These are phyloP conservation scores for Pittosporum tobira DNA, from an alignment of 129 eudicot species.

Conservation along the genomic window DNA sequence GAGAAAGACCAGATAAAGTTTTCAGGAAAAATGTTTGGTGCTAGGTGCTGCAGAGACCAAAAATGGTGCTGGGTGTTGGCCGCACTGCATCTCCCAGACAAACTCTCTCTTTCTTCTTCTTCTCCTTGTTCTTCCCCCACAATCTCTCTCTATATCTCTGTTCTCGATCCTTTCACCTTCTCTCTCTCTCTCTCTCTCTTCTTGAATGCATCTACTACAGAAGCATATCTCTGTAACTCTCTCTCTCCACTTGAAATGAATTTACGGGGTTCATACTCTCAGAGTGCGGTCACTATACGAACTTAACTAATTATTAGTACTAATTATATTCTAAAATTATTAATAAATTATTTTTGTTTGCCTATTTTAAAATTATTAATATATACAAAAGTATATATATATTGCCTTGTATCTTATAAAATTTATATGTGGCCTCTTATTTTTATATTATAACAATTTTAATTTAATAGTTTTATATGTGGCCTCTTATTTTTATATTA, in stretches of 20 bases:
- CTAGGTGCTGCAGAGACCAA: slow-evolving; percentile 37
- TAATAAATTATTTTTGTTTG: too few species aligned
- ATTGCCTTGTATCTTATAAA: too few species aligned
- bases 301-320: too few species aligned
- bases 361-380: too few species aligned
- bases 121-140: slow-evolving; percentile 2
- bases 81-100: slow-evolving; percentile 30
- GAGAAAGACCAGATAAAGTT: slow-evolving; percentile 26
- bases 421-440: too few species aligned
- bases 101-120: slow-evolving; percentile 8
- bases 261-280: not conserved
- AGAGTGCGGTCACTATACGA: too few species aligned
- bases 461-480: too few species aligned
- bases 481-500: too few species aligned
- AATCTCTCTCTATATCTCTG: slow-evolving; percentile 1
- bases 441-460: too few species aligned
- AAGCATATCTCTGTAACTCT: too few species aligned
- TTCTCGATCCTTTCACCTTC: not conserved
- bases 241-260: slow-evolving; percentile 29
- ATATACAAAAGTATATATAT: too few species aligned
- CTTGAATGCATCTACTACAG: slow-evolving; percentile 10
- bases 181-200: slow-evolving; percentile 23
- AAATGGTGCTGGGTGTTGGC: slow-evolving; percentile 42
- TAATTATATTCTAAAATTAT: too few species aligned
- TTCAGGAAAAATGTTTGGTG: slow-evolving; percentile 22